phyloP scores from a whole-genome alignment of 306 rosid species.

The Malus orientalis region DNA sequence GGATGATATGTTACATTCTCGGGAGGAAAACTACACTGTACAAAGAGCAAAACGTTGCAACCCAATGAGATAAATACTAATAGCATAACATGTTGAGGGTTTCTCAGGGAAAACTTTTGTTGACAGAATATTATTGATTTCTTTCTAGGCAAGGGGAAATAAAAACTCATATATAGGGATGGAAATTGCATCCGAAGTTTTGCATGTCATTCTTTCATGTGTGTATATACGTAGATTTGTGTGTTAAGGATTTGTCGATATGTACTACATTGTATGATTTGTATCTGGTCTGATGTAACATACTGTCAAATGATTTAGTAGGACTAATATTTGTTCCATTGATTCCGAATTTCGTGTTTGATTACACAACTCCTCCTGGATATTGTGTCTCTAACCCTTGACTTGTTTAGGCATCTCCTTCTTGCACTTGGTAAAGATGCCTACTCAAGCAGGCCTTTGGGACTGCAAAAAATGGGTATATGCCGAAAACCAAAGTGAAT shows the following conservation, averaged over 20 bases:
- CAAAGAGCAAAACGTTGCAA: constrained; percentile 13
- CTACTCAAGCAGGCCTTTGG: not conserved
- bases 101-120: not conserved
- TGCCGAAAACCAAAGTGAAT: not conserved
- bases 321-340: not conserved
- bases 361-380: not conserved
- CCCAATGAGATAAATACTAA: not conserved
- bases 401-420: not conserved
- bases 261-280: not conserved
- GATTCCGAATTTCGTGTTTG: not conserved
- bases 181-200: not conserved
- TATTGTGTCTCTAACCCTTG: not conserved
- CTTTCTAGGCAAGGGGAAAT: not conserved
- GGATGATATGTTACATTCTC: not conserved
- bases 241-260: not conserved
- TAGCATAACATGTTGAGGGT: not conserved
- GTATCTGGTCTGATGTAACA: not conserved
- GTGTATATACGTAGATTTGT: not conserved
- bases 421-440: not conserved
- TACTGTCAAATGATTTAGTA: not conserved
- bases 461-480: not conserved
- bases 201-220: not conserved
- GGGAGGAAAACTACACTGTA: constrained; percentile 8
- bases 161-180: not conserved
- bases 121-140: not conserved